Conservation (phyloP, 108 stramenopile genomes). For the Conticribra weissflogii region DNA sequence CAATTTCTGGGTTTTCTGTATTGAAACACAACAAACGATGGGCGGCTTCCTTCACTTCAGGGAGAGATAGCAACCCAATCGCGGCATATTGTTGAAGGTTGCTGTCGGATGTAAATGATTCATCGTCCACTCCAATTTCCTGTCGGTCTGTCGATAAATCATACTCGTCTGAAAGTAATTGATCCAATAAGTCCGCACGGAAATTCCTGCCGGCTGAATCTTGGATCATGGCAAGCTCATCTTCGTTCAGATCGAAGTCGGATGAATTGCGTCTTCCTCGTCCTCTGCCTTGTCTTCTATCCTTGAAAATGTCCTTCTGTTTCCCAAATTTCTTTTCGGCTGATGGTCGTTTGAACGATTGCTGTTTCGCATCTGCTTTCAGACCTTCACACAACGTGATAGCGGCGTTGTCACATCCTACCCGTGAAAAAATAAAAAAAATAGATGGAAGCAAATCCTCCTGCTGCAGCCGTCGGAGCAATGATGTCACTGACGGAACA, state of each 20-base stretch:
- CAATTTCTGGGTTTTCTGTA: constrained; percentile 76
- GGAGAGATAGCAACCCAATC: constrained; percentile 68
- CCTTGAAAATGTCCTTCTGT: constrained; percentile 6
- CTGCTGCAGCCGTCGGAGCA: constrained; percentile 67
- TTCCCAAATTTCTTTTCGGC: constrained; percentile 20
- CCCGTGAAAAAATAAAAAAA: constrained; percentile 92
- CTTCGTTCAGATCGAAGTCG: constrained; percentile 41
- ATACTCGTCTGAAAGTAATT: constrained; percentile 48
- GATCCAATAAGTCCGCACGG: constrained; percentile 55
- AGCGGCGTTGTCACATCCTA: constrained; percentile 90
- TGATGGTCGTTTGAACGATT: constrained; percentile 19
- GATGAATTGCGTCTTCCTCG: constrained; percentile 30
- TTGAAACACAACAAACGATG: constrained; percentile 72
- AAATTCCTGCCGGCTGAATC: constrained; percentile 72
- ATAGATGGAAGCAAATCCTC: constrained; percentile 89
- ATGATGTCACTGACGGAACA: constrained; percentile 64
- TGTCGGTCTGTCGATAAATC: constrained; percentile 24
- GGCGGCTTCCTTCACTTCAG: constrained; percentile 68
- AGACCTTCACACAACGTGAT: constrained; percentile 51
- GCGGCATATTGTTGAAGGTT: constrained; percentile 67
- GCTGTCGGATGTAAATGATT: constrained; percentile 55
- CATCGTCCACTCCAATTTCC: background rate
- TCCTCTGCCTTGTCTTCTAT: constrained; percentile 36
- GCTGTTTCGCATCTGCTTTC: constrained; percentile 39
- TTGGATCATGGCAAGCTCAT: constrained; percentile 38